Evolutionary conservation across 345 rosid species (phyloP), one percentile per base, ranked within the genome.

Genomic region (Sisymbrium altissimum): DNA sequence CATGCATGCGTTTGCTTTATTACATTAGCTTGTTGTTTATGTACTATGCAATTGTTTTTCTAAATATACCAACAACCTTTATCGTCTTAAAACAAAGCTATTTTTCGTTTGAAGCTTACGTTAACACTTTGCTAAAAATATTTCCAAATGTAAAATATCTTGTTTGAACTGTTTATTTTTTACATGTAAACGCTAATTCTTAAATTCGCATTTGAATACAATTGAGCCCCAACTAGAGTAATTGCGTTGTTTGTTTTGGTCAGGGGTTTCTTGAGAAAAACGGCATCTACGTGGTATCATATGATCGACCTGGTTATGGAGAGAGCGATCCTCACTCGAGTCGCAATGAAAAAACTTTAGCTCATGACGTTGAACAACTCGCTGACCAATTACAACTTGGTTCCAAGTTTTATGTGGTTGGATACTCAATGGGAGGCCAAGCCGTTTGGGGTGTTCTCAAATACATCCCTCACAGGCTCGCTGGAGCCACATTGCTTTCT

Each of bases 371-470:
- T 68, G 86, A 91, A 81, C 91, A 91, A 78, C 82, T 94, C 18
- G 97, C 93, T n/a, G 96, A 94, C 75, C 84, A 84, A 64, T 71
- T 94, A 84, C 83, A 91, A 72, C 76, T 94, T 59, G 96, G 98
- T 19, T 58, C 89, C 3, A 91, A 79, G 32, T 94, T 91, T 73
- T 85, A 88, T 46, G 84, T 94, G 49, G 56, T 78, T 43, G 81
- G 77, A 27, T 67, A 65, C 32, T 67, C 81, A 39, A 60, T 72
- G 73, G 98, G 97, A 58, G 77, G 66, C 21, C 68, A 72, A 61
- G 77, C 78, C 3, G 70, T 60, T 52, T 78, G 77, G 70, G 78
- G 87, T 57, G 89, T 95, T 79, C 86, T 94, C 64, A 86, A 87
- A 64, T 88, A 91, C 82, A 89, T 94, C 41, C 93, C 74, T 43